Evolutionary conservation across 2,329 filamentous ascomycete species (phyloP).

Genomic region (Fusarium miscanthi): DNA sequence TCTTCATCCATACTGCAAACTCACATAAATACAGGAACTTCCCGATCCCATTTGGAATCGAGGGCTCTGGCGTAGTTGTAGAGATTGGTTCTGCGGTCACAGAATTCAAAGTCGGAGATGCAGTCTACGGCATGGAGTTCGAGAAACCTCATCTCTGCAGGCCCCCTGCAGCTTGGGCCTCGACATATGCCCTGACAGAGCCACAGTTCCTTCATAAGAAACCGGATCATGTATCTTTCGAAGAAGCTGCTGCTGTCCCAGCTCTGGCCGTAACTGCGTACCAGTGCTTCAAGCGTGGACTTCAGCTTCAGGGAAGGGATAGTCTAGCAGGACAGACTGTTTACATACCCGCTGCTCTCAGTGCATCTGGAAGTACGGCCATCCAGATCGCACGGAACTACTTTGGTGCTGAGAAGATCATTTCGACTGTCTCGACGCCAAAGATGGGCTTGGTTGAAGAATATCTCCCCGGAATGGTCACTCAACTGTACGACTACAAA

Average conservation of each 20-base stretch:
- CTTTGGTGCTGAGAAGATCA: conserved; percentile 59
- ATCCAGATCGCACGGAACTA: conserved; percentile 63
- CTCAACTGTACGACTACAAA: conserved; percentile 64
- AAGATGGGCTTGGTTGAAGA: conserved; percentile 60
- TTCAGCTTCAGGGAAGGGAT: conserved; percentile 51
- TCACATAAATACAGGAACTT: conserved; percentile 22
- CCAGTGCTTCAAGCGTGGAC: conserved; percentile 56
- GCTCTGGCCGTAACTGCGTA: conserved; percentile 56
- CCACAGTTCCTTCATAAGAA: conserved; percentile 52
- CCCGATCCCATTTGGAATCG: conserved; percentile 43
- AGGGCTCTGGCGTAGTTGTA: conserved; percentile 50
- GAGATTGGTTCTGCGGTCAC: conserved; percentile 46
- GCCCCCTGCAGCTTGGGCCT: conserved; percentile 48
- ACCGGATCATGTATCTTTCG: conserved; percentile 48
- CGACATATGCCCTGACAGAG: conserved; percentile 54
- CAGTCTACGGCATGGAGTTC: conserved; percentile 54
- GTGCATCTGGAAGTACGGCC: conserved; percentile 58
- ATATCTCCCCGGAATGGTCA: conserved; percentile 57
- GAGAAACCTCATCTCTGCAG: conserved; percentile 52
- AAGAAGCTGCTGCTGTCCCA: conserved; percentile 52
- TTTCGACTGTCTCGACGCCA: conserved; percentile 63
- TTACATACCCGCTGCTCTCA: conserved; percentile 62
- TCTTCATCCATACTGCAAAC: not conserved
- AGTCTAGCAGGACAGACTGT: conserved; percentile 62
- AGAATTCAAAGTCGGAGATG: conserved; percentile 48